Percentiles rank a stretch among this genome's conserved stretches.
Evolutionary conservation across 2,329 filamentous ascomycete genomes (phyloP).

Genomic region (Penicillium sp.): DNA sequence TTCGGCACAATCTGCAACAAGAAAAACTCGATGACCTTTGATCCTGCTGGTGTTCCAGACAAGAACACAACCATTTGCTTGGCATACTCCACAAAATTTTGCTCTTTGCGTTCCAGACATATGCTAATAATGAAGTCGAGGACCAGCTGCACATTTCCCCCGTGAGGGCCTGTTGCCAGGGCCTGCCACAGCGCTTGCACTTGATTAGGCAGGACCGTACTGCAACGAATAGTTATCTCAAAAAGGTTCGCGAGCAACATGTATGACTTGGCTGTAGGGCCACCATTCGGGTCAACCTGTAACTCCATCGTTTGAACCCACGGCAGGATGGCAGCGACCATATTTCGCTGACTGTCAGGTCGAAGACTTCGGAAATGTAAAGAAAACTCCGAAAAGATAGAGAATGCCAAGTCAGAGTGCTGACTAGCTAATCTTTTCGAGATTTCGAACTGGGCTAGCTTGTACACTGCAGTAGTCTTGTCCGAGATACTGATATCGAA

Average conservation of each 20-base stretch:
- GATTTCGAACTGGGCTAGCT: constrained; percentile 92
- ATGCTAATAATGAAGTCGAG: constrained; percentile 93
- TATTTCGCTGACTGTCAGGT: constrained; percentile 76
- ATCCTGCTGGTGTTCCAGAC: constrained; percentile 72
- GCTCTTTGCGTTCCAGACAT: constrained; percentile 85
- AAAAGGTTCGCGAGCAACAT: constrained; percentile 90
- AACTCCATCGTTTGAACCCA: constrained; percentile 95
- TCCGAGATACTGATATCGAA: constrained; percentile 98
- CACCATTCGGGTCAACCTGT: constrained; percentile 81
- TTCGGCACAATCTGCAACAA: constrained; percentile 84
- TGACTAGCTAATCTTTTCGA: constrained; percentile 82
- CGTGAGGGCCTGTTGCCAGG: constrained; percentile 81
- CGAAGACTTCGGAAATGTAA: constrained; percentile 82
- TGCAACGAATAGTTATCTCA: constrained; percentile 90
- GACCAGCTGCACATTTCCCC: constrained; percentile 85
- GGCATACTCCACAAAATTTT: constrained; percentile 95
- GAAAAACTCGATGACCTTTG: constrained; percentile 89
- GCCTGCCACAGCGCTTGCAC: constrained; percentile 97
- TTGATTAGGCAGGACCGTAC: constrained; percentile 81
- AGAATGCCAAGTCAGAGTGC: constrained; percentile 79
- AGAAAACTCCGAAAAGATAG: constrained; percentile 92
- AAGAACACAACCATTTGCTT: constrained; percentile 97
- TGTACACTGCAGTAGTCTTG: constrained; percentile 96
- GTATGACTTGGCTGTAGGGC: constrained; percentile 82
- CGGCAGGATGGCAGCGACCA: constrained; percentile 85